These are phyloP conservation scores for Malassezia globosa DNA, from an alignment of 1,284 basidiomycete species.

Conservation along the genomic window DNA sequence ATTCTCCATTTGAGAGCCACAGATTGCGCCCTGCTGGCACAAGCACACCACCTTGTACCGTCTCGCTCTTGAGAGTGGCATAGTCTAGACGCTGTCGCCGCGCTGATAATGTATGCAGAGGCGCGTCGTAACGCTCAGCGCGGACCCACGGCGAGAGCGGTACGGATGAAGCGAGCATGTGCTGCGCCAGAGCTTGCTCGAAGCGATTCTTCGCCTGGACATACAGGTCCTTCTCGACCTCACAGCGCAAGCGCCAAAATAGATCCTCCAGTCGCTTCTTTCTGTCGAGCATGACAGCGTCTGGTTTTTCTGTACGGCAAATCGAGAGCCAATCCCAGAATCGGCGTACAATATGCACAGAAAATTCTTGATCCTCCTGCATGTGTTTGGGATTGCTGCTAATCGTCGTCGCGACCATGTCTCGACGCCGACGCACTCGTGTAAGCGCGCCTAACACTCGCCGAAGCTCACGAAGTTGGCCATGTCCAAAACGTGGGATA, in stretches of 20 bases:
- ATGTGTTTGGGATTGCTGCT: neutral
- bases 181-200: conserved; percentile 16
- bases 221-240: conserved; percentile 42
- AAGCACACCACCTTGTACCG: conserved; percentile 31
- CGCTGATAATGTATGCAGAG: conserved; percentile 34
- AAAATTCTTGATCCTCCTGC: conserved; percentile 17
- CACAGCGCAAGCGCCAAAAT: conserved; percentile 40
- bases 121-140: conserved; percentile 21
- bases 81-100: conserved; percentile 33
- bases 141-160: conserved; percentile 40
- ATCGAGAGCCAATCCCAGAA: conserved; percentile 41
- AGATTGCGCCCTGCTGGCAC: conserved; percentile 35
- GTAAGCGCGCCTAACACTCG: conserved; percentile 40
- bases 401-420: conserved; percentile 14
- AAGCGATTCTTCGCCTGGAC: conserved; percentile 31
- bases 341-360: conserved; percentile 34
- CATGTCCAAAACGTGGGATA: conserved; percentile 41
- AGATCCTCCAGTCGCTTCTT: conserved; percentile 34
- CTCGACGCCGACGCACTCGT: conserved; percentile 35
- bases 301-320: conserved; percentile 19
- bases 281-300: conserved; percentile 33
- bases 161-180: neutral
- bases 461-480: conserved; percentile 42
- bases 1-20: conserved; percentile 27
- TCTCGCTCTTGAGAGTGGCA: conserved; percentile 35